Conservation (phyloP, 106 monocot genomes). For the Platanthera zijinensis region DNA sequence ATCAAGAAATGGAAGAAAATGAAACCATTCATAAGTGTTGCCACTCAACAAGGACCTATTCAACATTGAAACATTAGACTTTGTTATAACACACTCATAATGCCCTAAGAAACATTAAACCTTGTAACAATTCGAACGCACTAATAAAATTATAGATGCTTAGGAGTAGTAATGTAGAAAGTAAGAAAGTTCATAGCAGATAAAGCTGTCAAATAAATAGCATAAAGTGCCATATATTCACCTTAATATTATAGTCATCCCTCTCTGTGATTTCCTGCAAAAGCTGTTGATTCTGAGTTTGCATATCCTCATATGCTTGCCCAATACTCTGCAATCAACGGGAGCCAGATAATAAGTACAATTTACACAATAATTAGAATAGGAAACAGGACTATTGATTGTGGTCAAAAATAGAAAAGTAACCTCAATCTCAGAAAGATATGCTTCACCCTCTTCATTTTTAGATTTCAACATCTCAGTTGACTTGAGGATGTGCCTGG, state of each 20-base stretch:
- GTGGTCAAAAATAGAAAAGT: not conserved
- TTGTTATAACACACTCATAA: no score
- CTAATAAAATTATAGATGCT: not conserved
- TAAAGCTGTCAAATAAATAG: not conserved
- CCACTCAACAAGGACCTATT: not conserved
- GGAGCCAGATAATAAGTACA: not conserved
- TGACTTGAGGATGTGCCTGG: constrained; percentile 52
- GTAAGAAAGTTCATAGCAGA: not conserved
- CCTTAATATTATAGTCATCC: constrained; percentile 96
- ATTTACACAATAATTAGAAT: not conserved
- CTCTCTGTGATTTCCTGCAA: constrained; percentile 83
- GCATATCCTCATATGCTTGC: constrained; percentile 87
- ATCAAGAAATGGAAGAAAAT: not conserved
- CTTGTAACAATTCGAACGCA: not conserved
- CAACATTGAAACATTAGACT: not conserved
- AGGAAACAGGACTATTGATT: not conserved
- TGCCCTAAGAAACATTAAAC: not conserved
- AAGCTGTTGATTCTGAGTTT: constrained; percentile 76
- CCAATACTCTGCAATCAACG: constrained; percentile 71
- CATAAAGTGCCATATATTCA: constrained; percentile 9
- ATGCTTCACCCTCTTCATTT: constrained; percentile 74
- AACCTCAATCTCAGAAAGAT: constrained; percentile 45
- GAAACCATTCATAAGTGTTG: not conserved
- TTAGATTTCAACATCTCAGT: constrained; percentile 69
- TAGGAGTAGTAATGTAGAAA: not conserved